Evolutionary conservation across 371 early-diverging fungal species (phyloP), one percentile per base, ranked within the genome.

Genomic region (Umbelopsis sp.): DNA sequence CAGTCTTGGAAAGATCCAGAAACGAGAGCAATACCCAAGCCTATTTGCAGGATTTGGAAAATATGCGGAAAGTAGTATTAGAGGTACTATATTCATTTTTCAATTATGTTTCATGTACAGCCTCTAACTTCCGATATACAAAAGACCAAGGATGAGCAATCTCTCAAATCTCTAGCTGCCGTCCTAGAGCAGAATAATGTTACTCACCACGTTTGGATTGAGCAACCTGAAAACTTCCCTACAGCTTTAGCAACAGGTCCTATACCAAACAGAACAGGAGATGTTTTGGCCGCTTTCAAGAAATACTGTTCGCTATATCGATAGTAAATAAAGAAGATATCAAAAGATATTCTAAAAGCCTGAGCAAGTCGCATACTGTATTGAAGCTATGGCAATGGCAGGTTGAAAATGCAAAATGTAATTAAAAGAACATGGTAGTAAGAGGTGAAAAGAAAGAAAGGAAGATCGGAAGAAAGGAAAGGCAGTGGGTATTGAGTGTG

Each of bases 181-280:
- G 80, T 78, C 24, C 83, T 96, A 12, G 73, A 79, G 44, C 74
- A 76, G 38, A 69, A 86, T 65, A 69, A 83, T 18, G 79, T 94
- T 5, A 90, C 91, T 10, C 86, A 83, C 65, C 77, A 87, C 50
- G 76, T 86, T 62, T 95, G 96, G 96, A 78, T 85, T 12, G 96
- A 95, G 69, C 92, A 93, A 68, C 96, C 96, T 6, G 96, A 95
- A 67, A 92, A 94, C 76, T 88, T 92, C 10, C 76, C 88, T 11
- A 94, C 95, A 1, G 90, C 92, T 35, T 72, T 95, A n/a, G 93
- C 94, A 16, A 94, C 94, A 1, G 80, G 89, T 8, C 96, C 96
- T 14, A 76, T 94, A 3, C 79, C 80, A 32, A 76, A 69, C 41
- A 74, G 87, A 67, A 83, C 79, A 52, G 77, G 79, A 5, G 84